A percentile compares a stretch with the other conserved stretches of the same genome.
Conservation (phyloP, 495 filamentous ascomycete genomes). For the Talaromyces stipitatus region DNA sequence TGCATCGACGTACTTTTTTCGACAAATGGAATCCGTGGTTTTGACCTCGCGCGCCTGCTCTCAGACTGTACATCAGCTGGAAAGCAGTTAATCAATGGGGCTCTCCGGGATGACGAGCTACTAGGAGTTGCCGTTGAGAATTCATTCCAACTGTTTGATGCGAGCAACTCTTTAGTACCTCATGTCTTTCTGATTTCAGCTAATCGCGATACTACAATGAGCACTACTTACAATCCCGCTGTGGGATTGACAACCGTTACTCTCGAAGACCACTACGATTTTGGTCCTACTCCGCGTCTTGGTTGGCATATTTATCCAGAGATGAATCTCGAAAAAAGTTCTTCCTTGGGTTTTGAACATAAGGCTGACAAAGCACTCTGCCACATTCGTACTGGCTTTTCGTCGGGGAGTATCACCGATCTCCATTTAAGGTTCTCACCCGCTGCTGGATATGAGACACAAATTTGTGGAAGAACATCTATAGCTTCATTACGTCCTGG, state of each 20-base stretch:
- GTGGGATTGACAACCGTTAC: slow-evolving; percentile 3
- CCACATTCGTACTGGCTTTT: slow-evolving; percentile 9
- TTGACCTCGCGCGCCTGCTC: not conserved
- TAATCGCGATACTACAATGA: not conserved
- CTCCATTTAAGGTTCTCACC: slow-evolving; percentile 5
- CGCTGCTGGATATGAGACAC: slow-evolving; percentile 1
- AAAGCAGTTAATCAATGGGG: not conserved
- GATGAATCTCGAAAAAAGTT: slow-evolving; percentile 1
- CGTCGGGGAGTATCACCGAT: slow-evolving; percentile 3
- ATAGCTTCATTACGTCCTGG: slow-evolving; percentile 7
- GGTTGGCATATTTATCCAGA: slow-evolving; percentile 20
- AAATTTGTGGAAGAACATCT: not conserved
- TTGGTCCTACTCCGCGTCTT: not conserved
- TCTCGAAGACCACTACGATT: not conserved
- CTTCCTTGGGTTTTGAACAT: not conserved
- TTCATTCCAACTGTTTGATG: not conserved
- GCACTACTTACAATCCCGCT: not conserved
- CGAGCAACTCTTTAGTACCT: not conserved
- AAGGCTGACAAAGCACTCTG: slow-evolving; percentile 3
- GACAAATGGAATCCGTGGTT: not conserved
- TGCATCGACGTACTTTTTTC: not conserved
- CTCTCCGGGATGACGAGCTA: not conserved
- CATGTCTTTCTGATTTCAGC: slow-evolving; percentile 1
- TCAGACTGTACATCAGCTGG: not conserved
- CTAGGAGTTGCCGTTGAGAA: not conserved